A percentile compares a stretch with the other conserved stretches of the same genome.
Conservation (phyloP, 768 basidiomycete genomes). For the Leccinum broughii region DNA sequence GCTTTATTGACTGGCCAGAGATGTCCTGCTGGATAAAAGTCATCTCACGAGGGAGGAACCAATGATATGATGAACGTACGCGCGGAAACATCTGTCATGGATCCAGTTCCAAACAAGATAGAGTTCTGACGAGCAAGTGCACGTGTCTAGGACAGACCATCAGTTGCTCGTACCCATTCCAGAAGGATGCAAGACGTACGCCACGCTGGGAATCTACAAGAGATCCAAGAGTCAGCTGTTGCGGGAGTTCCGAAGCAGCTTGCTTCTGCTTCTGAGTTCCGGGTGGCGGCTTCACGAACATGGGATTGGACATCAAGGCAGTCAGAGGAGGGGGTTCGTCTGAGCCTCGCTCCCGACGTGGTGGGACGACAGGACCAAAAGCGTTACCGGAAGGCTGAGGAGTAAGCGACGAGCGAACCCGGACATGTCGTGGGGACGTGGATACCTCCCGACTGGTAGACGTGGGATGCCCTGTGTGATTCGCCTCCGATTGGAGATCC, state of each 20-base stretch:
- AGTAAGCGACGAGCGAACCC: conserved; percentile 68
- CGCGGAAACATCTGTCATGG: conserved; percentile 34
- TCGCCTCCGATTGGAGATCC: conserved; percentile 30
- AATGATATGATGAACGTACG: conserved; percentile 26
- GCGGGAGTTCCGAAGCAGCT: conserved; percentile 23
- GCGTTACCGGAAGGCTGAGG: conserved; percentile 55
- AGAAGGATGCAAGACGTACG: conserved; percentile 40
- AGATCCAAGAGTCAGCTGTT: conserved; percentile 55
- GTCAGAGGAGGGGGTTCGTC: conserved; percentile 73
- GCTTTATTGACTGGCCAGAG: conserved; percentile 49
- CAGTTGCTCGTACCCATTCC: neutral
- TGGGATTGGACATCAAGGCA: conserved; percentile 61
- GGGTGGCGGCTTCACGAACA: conserved; percentile 65
- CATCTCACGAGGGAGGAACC: conserved; percentile 14
- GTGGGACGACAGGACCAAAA: conserved; percentile 44
- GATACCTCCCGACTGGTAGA: conserved; percentile 40
- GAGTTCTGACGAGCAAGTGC: conserved; percentile 55
- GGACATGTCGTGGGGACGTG: conserved; percentile 47
- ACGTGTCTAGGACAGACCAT: conserved; percentile 38
- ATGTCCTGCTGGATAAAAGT: conserved; percentile 24
- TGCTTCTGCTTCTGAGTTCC: conserved; percentile 28
- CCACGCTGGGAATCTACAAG: conserved; percentile 55
- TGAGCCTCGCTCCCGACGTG: conserved; percentile 45
- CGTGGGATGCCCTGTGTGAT: conserved; percentile 17
- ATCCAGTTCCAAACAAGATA: conserved; percentile 46